Percentiles rank a stretch among this genome's conserved stretches.
Evolutionary conservation across 2,329 filamentous ascomycete genomes (phyloP).

Genomic region (Fusarium dlaminii): DNA sequence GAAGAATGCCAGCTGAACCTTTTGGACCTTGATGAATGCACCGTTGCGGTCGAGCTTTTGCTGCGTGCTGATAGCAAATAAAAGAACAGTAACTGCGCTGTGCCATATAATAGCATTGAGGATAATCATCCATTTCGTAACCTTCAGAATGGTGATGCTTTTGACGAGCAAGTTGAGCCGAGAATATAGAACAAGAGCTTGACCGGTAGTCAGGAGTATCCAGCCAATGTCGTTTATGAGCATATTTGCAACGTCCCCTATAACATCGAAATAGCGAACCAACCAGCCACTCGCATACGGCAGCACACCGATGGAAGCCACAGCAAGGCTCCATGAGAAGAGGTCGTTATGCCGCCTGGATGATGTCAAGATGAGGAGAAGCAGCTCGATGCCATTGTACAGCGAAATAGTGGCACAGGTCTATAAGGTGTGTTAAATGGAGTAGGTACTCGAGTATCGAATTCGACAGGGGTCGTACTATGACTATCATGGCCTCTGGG

Average conservation of each 20-base stretch:
- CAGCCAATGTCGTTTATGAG: constrained; percentile 26
- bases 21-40: constrained; percentile 10
- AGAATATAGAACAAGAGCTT: constrained; percentile 31
- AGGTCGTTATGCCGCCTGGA: constrained; percentile 22
- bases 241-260: constrained; percentile 6
- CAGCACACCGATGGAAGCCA: constrained; percentile 18
- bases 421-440: background rate
- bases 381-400: constrained; percentile 29
- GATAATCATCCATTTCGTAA: constrained; percentile 26
- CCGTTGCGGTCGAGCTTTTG: constrained; percentile 1
- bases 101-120: constrained; percentile 27
- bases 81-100: constrained; percentile 17
- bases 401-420: constrained; percentile 24
- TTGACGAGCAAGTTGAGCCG: constrained; percentile 24
- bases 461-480: constrained; percentile 13
- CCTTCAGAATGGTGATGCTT: background rate
- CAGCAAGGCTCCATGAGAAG: constrained; percentile 29
- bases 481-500: constrained; percentile 28
- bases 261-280: constrained; percentile 18
- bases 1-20: constrained; percentile 24
- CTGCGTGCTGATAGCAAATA: constrained; percentile 13
- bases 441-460: background rate
- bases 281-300: constrained; percentile 28
- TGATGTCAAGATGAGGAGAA: constrained; percentile 29
- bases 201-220: constrained; percentile 31